Conservation (phyloP, 805 yeast species). For the Candida germanica region DNA sequence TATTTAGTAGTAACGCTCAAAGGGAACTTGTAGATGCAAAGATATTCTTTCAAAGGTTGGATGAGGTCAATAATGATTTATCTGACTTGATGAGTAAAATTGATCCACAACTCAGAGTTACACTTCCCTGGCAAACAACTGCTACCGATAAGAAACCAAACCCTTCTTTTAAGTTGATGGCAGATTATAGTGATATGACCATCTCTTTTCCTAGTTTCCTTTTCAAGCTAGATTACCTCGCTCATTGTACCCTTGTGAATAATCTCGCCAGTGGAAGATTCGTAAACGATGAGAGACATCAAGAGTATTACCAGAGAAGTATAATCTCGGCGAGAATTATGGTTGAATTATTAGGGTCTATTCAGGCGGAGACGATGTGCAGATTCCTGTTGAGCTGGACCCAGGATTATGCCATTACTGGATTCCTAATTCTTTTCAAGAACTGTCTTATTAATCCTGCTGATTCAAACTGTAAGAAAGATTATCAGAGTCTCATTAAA, state of each 20-base stretch:
- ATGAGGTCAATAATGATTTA: conserved; percentile 19
- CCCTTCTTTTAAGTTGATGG: neutral
- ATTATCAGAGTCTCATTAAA: conserved; percentile 22
- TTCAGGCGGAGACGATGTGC: conserved; percentile 13
- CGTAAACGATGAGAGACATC: conserved; percentile 13
- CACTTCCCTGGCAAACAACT: neutral
- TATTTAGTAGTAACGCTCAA: conserved; percentile 22
- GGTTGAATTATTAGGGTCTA: conserved; percentile 16
- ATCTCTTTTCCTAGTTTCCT: neutral
- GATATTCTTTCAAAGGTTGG: conserved; percentile 7
- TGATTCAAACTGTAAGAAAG: conserved; percentile 8
- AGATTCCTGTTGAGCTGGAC: conserved; percentile 19
- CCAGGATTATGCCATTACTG: conserved; percentile 21
- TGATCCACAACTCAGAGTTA: conserved; percentile 20
- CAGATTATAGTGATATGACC: neutral
- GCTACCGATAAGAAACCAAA: neutral
- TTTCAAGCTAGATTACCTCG: conserved; percentile 15
- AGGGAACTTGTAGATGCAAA: conserved; percentile 11
- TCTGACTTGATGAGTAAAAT: conserved; percentile 16
- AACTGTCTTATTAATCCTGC: conserved; percentile 20
- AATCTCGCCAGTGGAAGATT: conserved; percentile 23
- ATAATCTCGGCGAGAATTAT: conserved; percentile 28
- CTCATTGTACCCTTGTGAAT: conserved; percentile 25
- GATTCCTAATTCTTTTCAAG: conserved; percentile 22
- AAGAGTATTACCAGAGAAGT: conserved; percentile 18